Evolutionary conservation across 1,139 yeast species (phyloP), one percentile per base, ranked within the genome.

Genomic region (Pichia sp.): DNA sequence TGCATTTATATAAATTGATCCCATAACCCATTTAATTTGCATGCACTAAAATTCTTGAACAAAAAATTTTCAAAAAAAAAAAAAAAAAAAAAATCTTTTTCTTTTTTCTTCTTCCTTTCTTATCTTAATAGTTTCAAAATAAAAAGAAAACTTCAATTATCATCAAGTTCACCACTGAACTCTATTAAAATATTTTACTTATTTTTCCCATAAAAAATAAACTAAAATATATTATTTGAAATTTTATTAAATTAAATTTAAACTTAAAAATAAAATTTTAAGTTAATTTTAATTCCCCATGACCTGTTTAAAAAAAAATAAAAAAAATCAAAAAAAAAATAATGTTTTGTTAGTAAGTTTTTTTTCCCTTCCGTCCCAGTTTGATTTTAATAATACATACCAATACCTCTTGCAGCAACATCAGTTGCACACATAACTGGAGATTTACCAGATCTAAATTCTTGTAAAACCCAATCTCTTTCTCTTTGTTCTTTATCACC

Each of bases 361-460:
- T 31, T 31, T 61, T 59, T 5, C 29, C 8, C 8, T 28, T 5
- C 8, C 8, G 29, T 28, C 8, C 8, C 5, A 28, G n/a, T n/a
- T n/a, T n/a, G n/a, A n/a, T n/a, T n/a, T n/a, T 33, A 33, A n/a
- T 18, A 57, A 72, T 72, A 87, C 98, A 75, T 89, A 90, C 96
- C 99, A 79, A 93, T 91, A 83, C 99, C 99, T 81, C 99, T 89
- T 62, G 99, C 96, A 57, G 99, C 99, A 71, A 93, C 99, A 73
- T 93, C 99, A 62, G 99, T 93, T 59, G 99, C 99, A 70, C 91
- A 96, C 98, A 93, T 90, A 67, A 93, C 86, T 60, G 97, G 96
- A 53, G 95, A 83, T 70, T 84, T 86, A 62, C 98, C 98, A 56
- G 82, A 70, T 79, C 86, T 87, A 78, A 93, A 93, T 73, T 93